Evolutionary conservation across 2,329 filamentous ascomycete species (phyloP).

Genomic region (Ophiostoma quercus): DNA sequence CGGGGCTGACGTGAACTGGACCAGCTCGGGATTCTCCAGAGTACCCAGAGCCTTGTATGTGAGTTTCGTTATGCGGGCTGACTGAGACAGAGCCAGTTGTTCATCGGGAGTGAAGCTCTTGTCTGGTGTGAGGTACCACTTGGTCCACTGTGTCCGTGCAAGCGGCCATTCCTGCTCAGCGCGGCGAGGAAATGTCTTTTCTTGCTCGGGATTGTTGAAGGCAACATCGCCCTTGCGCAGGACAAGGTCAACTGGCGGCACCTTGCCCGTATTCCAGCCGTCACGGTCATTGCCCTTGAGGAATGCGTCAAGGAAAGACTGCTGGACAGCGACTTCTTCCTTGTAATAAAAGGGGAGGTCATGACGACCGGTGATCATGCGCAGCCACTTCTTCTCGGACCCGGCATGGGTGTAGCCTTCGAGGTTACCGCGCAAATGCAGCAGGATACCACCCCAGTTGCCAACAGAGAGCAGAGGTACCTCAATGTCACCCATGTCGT

Average conservation of each 20-base stretch:
- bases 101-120: slow-evolving; percentile 33
- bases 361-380: slow-evolving; percentile 64
- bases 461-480: slow-evolving; percentile 62
- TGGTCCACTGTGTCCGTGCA: slow-evolving; percentile 57
- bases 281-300: slow-evolving; percentile 59
- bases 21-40: slow-evolving; percentile 41
- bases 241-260: slow-evolving; percentile 55
- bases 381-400: slow-evolving; percentile 62
- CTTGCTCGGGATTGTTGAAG: slow-evolving; percentile 58
- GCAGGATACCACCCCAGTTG: slow-evolving; percentile 66
- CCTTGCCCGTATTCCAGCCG: slow-evolving; percentile 57
- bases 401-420: slow-evolving; percentile 59
- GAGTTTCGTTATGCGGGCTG: slow-evolving; percentile 28
- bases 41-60: background rate
- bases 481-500: slow-evolving; percentile 58
- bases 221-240: slow-evolving; percentile 63
- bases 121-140: slow-evolving; percentile 52
- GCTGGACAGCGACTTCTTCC: slow-evolving; percentile 63
- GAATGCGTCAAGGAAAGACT: slow-evolving; percentile 64
- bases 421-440: slow-evolving; percentile 65
- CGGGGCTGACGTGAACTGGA: slow-evolving; percentile 54
- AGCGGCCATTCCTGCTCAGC: slow-evolving; percentile 63
- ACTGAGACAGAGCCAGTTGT: slow-evolving; percentile 19
- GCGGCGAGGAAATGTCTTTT: slow-evolving; percentile 51
- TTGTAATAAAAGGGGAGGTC: slow-evolving; percentile 68